Base-by-base conservation (phyloP, 371 early-diverging fungal genomes). In the Mucor circinelloides region DNA sequence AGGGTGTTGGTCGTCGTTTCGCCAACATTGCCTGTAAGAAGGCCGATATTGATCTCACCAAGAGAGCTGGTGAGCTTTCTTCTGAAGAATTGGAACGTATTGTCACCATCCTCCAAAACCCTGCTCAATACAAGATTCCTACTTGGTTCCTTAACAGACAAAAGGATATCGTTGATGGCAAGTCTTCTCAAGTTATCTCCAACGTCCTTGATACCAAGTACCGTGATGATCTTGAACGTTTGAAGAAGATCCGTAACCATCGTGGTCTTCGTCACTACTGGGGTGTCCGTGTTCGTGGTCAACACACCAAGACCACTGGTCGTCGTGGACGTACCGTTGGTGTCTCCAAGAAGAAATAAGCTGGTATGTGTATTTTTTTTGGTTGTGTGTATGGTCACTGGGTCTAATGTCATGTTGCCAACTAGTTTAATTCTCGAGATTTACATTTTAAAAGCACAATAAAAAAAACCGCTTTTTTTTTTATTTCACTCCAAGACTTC, bases 1-100 rank as follows among this genome's bases (percentile, higher is more conserved):
- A 94, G 91, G 99, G 99, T 91, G 93, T 98, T 69, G 99, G 99
- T 87, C 93, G 96, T 75, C 93, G 99, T 81, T 97, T 97, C 87
- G 86, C 99, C 82, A 96, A 94, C 93, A 83, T 98, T 77, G 95
- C 97, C 70, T 95, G 96, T 89, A 97, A 97, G 91, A 97, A 96
- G 91, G 98, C 99, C 69, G 98, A 97, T 81, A 89, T 99, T 70
- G 96, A 97, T 87, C 78, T 95, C 66, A 89, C 75, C 85, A 98
- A 98, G 92, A 90, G 94, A 84, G 99, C 99, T 74, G 99, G 99
- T 89, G 99, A 99, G 86, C 90, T 99, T 70, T 88, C 90, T 78
- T 84, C 86, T 76, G 97, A 96, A 77, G 98, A 98, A 85, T 88
- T 96, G 62, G 93, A 96, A 84, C 91, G 93, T 72, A 85, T 98